Evolutionary conservation across 441 rosid species (phyloP), one percentile per base, ranked within the genome.

Genomic region (Populus hybrid): DNA sequence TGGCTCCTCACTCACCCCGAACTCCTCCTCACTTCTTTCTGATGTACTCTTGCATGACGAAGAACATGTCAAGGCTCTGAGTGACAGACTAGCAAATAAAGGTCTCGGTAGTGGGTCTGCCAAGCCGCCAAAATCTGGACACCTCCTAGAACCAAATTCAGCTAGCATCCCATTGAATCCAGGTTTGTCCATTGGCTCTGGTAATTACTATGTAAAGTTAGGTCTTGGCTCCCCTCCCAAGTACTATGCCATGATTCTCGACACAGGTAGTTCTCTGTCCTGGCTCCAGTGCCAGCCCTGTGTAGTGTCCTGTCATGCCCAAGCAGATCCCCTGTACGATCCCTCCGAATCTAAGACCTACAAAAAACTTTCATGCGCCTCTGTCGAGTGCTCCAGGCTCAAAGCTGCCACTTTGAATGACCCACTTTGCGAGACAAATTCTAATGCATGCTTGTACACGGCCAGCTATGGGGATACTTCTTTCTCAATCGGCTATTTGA

Each of bases 241-340:
- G 66, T 86, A 77, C 83, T 80, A 80, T 57, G 16, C 87, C 77
- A 78, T 86, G 90, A 5, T 86, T 35, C 30, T 87, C 10, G 90
- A 87, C 79, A 87, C 90, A 0, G 90, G 87, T 2, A 87, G 90
- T 76, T 83, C 88, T 6, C 80, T 87, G 32, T 72, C 88, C 42
- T 87, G 90, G 88, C 83, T 86, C 61, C 90, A 87, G 75, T 87
- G 90, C 79, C 21, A 79, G 70, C 91, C 91, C n/a, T 88, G 88
- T 67, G 0, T 0, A 5, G 10, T 75, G 20, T 74, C 34, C 70
- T 88, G 91, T 65, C 79, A 88, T 54, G 6, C 28, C 42, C 91
- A 88, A 67, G 87, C 26, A 4, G 89, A 84, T 20, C 87, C 89
- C 24, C 10, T 85, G 2, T 88, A 84, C 20, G 80, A 83, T 28